Evolutionary conservation across 1,284 basidiomycete species (phyloP), one percentile per base, ranked within the genome.

Genomic region (Macrocybe sp.): DNA sequence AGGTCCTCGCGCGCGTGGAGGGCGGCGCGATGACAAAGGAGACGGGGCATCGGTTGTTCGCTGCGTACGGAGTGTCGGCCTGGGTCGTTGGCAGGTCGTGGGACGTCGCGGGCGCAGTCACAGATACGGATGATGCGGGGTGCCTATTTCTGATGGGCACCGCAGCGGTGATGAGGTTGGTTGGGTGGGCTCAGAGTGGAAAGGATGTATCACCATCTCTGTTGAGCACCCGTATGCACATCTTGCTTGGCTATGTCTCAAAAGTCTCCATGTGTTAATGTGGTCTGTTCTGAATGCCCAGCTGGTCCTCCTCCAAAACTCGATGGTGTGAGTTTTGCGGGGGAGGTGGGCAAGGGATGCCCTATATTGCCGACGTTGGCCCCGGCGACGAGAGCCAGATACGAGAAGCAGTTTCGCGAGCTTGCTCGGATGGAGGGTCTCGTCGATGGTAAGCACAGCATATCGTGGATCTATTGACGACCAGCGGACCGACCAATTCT

Each of bases 121-220:
- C 54, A n/a, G 57, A 47, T 34, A 62, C 59, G 6, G 50, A 57
- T 47, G 52, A 65, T n/a, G 56, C 62, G 22, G 54, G 53, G 32
- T 52, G 52, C 35, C 22, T 22, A 22, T 4, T 3, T 4, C 22
- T 22, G 22, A 22, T 22, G 10, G 64, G 65, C 36, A 42, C 67
- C 12, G 59, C 60, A 10, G 56, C 64, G 33, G 64, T 65, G 9
- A 51, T 69, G 41, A 53, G 67, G 40, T 52, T 68, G 36, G 65
- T 69, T 52, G 65, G 65, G n/a, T 67, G 67, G 67, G 64, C 63
- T 7, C 67, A 68, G 53, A 61, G 56, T 33, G 67, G 67, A 8
- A 59, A 65, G 50, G 51, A 54, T 37, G 52, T 67, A 38, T 50
- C 54, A 42, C 50, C 51, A 32, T 49, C 48, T 37, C 48, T 65